A percentile compares a stretch with the other conserved stretches of the same genome.
Evolutionary conservation across 2,329 filamentous ascomycete species (phyloP).

Genomic region (Sclerotinia subarctica): DNA sequence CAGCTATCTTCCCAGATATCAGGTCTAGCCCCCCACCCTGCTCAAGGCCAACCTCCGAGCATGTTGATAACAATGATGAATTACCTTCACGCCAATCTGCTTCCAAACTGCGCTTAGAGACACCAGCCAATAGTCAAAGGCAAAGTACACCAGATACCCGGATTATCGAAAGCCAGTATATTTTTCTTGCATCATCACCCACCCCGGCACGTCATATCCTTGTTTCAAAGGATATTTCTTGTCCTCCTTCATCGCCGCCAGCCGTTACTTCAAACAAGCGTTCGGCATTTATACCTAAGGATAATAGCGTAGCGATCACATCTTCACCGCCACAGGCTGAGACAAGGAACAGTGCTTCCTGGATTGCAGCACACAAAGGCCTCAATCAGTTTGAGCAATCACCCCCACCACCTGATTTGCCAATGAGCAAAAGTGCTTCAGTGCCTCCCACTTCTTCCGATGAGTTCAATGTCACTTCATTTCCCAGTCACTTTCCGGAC

Average conservation of each 20-base stretch:
- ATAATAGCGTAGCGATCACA: conserved; percentile 43
- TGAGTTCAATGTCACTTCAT: conserved; percentile 34
- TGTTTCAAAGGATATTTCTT: conserved; percentile 49
- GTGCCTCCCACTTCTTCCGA: conserved; percentile 26
- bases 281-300: no score
- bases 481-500: conserved; percentile 19
- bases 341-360: background rate
- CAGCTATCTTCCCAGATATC: conserved; percentile 66
- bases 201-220: conserved; percentile 50
- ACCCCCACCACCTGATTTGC: background rate
- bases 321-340: conserved; percentile 30
- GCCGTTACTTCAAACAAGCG: background rate
- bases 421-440: background rate
- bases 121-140: conserved; percentile 21
- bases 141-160: conserved; percentile 33
- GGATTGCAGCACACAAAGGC: background rate
- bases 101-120: conserved; percentile 25
- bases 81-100: conserved; percentile 30
- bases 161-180: conserved; percentile 32
- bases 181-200: conserved; percentile 53
- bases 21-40: conserved; percentile 49
- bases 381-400: background rate
- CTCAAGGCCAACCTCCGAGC: conserved; percentile 24
- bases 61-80: conserved; percentile 32
- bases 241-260: conserved; percentile 58